Percentiles rank a stretch among this genome's conserved stretches.
These are phyloP conservation scores for Phlegmacium glaucopus DNA, from an alignment of 768 basidiomycete species.

Conservation along the genomic window DNA sequence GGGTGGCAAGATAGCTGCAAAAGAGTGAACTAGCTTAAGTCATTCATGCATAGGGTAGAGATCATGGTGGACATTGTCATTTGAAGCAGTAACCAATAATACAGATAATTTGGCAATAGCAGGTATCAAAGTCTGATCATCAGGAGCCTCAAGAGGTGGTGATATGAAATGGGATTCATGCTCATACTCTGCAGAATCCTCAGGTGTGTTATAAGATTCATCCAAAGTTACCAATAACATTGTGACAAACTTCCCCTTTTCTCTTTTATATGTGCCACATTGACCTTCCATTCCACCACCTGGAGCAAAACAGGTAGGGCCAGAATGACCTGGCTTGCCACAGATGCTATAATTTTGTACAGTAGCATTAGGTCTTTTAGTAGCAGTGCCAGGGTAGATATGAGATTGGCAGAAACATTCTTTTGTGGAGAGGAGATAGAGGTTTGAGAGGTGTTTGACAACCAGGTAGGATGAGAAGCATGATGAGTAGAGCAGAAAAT, in stretches of 20 bases:
- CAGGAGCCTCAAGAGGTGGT: background rate
- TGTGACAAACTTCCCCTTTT: background rate
- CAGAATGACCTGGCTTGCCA: background rate
- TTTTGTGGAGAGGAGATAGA: too few relatives aligned
- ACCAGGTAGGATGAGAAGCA: background rate
- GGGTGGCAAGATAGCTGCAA: too few relatives aligned
- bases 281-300: conserved; percentile 1
- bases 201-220: background rate
- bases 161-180: background rate
- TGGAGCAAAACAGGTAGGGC: background rate
- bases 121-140: background rate
- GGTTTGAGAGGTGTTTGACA: background rate
- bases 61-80: too few relatives aligned
- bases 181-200: background rate
- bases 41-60: too few relatives aligned
- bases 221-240: background rate
- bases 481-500: background rate
- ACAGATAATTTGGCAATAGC: background rate
- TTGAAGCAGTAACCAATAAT: too few relatives aligned
- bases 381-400: background rate
- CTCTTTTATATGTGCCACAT: background rate
- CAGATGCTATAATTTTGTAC: background rate
- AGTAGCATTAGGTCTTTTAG: background rate
- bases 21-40: too few relatives aligned
- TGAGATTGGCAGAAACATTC: background rate